Percentiles rank a stretch among this genome's conserved stretches.
Evolutionary conservation across 306 rosid genomes (phyloP).

Genomic region (Sicyos baderoa): DNA sequence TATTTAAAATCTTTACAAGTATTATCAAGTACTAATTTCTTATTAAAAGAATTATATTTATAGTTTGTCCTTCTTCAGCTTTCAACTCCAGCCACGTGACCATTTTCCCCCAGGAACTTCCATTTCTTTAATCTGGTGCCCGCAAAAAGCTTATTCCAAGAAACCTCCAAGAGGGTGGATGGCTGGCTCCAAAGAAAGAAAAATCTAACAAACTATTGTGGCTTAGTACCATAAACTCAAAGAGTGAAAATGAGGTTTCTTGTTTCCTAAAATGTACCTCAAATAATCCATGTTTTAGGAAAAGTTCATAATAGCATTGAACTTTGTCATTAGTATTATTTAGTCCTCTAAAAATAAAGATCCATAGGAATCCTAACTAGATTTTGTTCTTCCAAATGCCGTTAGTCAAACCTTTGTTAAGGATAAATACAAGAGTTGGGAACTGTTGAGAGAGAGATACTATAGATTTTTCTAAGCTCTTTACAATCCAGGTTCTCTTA

Average conservation of each 20-base stretch:
- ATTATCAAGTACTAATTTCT: neutral
- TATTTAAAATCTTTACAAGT: neutral
- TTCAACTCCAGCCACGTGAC: neutral
- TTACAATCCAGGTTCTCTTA: conserved; percentile 4
- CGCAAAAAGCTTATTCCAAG: neutral
- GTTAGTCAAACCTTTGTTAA: neutral
- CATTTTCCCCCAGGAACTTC: conserved; percentile 1
- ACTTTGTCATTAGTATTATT: neutral
- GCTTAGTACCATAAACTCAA: neutral
- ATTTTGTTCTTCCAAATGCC: neutral
- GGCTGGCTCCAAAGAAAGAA: neutral
- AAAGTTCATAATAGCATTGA: neutral
- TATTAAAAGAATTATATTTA: neutral
- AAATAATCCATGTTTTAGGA: neutral
- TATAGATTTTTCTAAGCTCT: conserved; percentile 2
- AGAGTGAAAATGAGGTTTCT: neutral
- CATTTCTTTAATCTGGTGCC: conserved; percentile 3
- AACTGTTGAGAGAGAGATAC: neutral
- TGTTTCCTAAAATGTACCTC: conserved; percentile 8
- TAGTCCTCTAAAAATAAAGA: neutral
- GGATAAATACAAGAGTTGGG: neutral
- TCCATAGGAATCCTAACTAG: neutral
- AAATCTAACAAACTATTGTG: neutral
- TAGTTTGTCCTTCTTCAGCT: neutral
- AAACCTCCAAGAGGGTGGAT: neutral